Evolutionary conservation across 1,284 basidiomycete genomes (phyloP), one percentile per base, ranked within the genome.

Genomic region (Chalciporus sp.): DNA sequence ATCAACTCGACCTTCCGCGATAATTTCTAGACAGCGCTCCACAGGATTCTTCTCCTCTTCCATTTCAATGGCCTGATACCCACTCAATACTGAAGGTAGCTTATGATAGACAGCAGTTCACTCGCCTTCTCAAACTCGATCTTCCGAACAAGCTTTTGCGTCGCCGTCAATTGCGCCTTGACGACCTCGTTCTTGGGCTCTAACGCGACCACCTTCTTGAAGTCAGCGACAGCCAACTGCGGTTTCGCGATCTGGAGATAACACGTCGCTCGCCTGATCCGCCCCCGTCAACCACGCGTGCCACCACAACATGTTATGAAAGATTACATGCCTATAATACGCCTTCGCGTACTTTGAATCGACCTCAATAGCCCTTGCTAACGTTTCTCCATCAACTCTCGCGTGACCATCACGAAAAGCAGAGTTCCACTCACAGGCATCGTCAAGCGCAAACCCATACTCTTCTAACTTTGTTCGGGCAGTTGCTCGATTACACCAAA

Each of bases 311-410:
- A 27, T 10, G 29, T 26, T 11, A 29, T n/a, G 11, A 35, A 40
- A 10, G 11, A 1, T 23, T 47, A 67, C 76, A 37, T 56, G 88
- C 88, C 90, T 78, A 71, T 90, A 95, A 69, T 90, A 94, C 0
- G 93, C 94, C 71, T 99, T 99, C 53, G 88, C 88, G 70, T 97
- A 98, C 63, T 86, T 88, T 1, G 92, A 84, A 73, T 99, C 94
- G 59, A 98, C 75, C 60, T 89, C 80, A 56, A 99, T 91, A 7
- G 96, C 97, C 67, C 87, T 89, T 57, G 82, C 91, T 94, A 61
- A 14, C 49, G 6, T 23, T 47, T 14, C 41, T 29, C 48, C 59
- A 47, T 64, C 58, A 58, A 45, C n/a, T 54, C 47, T 57, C 50
- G 53, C 31, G 45, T 58, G 53, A 63, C 49, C 27, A 28, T 10